Base-by-base conservation (phyloP, 352 stramenopile genomes). In the Hyaloperonospora arabidopsidis region DNA sequence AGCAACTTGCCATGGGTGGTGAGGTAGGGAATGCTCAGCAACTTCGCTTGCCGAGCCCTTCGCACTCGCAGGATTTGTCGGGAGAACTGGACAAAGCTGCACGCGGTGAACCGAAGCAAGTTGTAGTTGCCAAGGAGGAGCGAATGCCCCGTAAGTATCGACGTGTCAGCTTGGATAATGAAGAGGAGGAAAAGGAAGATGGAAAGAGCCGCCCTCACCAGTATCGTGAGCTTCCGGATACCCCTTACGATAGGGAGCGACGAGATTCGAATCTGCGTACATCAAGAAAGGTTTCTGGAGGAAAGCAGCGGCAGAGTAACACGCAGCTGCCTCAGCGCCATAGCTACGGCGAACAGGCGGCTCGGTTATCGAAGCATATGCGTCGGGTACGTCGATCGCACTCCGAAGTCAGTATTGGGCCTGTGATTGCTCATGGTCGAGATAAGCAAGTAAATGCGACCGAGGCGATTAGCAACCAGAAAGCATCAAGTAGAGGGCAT, bases 181-280 rank as follows among this genome's bases (percentile, higher is more conserved):
- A 89, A 23, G 76, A 88, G 22, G 79, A 90, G 23, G 74, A 86
- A 45, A 85, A 84, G 38, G 70, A 80, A 17, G 64, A 79, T 38
- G 64, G 52, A 49, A 66, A 68, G 38, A 60, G 50, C 36, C 57
- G 48, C 19, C 51, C 54, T 56, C 57, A 61, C 28, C 65, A 67
- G 34, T 62, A 67, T 45, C 61, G 61, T 52, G 61, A 69, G 59
- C 52, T 64, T 48, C 61, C 68, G 41, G 60, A 65, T 60, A 67
- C 60, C 35, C 48, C 58, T 28, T 52, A 76, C 13, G 63, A 76
- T 52, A 56, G 69, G 12, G 52, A 76, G 43, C 59, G 66, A 7
- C 57, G 72, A 12, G 57, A 70, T 49, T 76, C 68, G 0, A 76
- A 72, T 21, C 25, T 72, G 49, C 56, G 64, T 28, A 70, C 65